A percentile compares a stretch with the other conserved stretches of the same genome.
Conservation (phyloP, 129 eudicot species). For the Lactuca sativa region DNA sequence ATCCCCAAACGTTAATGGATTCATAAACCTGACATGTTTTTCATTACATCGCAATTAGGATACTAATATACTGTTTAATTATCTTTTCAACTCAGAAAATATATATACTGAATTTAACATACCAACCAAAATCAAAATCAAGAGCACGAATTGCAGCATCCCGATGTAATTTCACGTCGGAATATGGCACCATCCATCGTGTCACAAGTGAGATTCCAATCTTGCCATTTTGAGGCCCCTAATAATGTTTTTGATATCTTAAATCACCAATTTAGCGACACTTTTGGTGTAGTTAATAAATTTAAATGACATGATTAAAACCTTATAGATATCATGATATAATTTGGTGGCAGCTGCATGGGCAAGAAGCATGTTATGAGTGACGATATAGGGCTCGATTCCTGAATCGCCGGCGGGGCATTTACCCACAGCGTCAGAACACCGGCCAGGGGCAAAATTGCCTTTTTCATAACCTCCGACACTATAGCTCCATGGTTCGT, state of each 20-base stretch:
- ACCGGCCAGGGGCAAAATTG: slow-evolving; percentile 56
- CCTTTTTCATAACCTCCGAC: slow-evolving; percentile 47
- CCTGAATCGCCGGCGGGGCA: slow-evolving; percentile 62
- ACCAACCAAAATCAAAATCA: slow-evolving; percentile 66
- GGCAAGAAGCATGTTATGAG: slow-evolving; percentile 64
- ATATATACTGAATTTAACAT: neutral
- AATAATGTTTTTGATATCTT: neutral
- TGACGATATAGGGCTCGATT: slow-evolving; percentile 59
- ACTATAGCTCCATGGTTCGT: slow-evolving; percentile 56
- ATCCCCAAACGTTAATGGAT: slow-evolving; percentile 52
- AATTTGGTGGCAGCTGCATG: slow-evolving; percentile 55
- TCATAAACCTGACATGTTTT: slow-evolving; percentile 49
- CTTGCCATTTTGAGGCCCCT: slow-evolving; percentile 65
- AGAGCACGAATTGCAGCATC: slow-evolving; percentile 54
- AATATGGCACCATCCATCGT: slow-evolving; percentile 55
- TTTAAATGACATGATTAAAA: neutral
- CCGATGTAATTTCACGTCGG: slow-evolving; percentile 31
- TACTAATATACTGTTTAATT: neutral
- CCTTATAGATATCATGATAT: slow-evolving; percentile 55
- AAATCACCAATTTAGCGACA: neutral
- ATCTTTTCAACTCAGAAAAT: neutral
- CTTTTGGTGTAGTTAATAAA: neutral
- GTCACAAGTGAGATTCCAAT: slow-evolving; percentile 56
- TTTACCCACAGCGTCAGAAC: slow-evolving; percentile 42
- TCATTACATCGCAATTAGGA: neutral